Conservation (phyloP, 192 early-diverging fungal genomes). For the Backusella westeae region DNA sequence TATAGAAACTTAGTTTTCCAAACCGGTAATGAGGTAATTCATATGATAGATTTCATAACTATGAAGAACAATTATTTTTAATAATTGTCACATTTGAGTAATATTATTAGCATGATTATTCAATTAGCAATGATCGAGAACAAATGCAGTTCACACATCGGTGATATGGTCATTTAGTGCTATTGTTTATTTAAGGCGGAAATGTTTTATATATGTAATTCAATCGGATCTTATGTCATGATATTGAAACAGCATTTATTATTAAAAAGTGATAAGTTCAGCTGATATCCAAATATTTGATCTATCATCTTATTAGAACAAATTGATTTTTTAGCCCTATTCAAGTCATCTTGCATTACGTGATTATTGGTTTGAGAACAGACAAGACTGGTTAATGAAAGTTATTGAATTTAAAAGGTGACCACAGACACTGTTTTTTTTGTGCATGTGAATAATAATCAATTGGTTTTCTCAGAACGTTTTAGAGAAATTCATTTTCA, state of each 20-base stretch:
- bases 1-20: not conserved
- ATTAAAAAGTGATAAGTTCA: not conserved
- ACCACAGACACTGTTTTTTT: conserved; percentile 1
- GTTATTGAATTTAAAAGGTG: not conserved
- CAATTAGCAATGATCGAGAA: not conserved
- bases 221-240: not conserved
- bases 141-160: not conserved
- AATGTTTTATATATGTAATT: not conserved
- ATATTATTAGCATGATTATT: not conserved
- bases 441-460: not conserved
- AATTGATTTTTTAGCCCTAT: not conserved
- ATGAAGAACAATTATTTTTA: not conserved
- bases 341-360: conserved; percentile 3
- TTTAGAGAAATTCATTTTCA: not conserved
- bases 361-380: not conserved
- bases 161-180: not conserved
- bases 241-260: not conserved
- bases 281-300: conserved; percentile 7
- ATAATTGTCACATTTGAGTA: not conserved
- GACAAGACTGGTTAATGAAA: not conserved
- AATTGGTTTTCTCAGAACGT: not conserved
- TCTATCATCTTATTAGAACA: not conserved
- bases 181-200: not conserved
- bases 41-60: not conserved
- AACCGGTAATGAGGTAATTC: not conserved